Evolutionary conservation across 805 yeast species (phyloP), one percentile per base, ranked within the genome.

Genomic region (Yamadazyma takamatsuzukensis): DNA sequence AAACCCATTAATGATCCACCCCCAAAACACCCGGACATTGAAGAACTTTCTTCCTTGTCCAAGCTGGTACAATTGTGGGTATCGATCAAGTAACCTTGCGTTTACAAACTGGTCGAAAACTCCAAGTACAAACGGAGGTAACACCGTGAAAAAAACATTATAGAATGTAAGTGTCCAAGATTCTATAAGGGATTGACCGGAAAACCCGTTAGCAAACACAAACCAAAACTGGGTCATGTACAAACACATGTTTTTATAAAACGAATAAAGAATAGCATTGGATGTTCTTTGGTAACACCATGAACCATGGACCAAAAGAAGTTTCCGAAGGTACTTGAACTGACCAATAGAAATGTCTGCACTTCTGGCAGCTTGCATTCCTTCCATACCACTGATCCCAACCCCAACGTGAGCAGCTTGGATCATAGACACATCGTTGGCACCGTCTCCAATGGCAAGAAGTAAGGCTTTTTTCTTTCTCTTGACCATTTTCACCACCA

Each of bases 391-490:
- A 60, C 95, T 85, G 42, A 93, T 94, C 54, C 99, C 99, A 15
- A 93, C 96, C 42, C 99, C 99, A 33, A 93, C 96, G 58, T 93
- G 97, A 0, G 98, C 98, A 11, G 98, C 97, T 60, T 93, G 98
- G 44, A 93, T 93, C 99, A 93, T 93, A 22, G 95, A 83, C 25
- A 93, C 98, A 64, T 93, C 99, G 53, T 93, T 93, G 3, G 99
- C 99, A 52, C 99, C 99, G 61, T 93, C 99, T 27, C 99, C 99
- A 52, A 93, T 83, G 1, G 98, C 97, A 39, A 93, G 66, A 26
- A 94, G 59, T 25, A 84, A 58, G 2, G 95, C 76, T 29, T 83
- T 80, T 51, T 74, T 72, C 61, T 86, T 82, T 30, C 85, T 68
- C 54, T 93, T 93, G 14, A 90, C 97, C 74, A 93, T 75, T 51